Conservation (phyloP, 2,329 filamentous ascomycete genomes). For the Verticillium isaacii region DNA sequence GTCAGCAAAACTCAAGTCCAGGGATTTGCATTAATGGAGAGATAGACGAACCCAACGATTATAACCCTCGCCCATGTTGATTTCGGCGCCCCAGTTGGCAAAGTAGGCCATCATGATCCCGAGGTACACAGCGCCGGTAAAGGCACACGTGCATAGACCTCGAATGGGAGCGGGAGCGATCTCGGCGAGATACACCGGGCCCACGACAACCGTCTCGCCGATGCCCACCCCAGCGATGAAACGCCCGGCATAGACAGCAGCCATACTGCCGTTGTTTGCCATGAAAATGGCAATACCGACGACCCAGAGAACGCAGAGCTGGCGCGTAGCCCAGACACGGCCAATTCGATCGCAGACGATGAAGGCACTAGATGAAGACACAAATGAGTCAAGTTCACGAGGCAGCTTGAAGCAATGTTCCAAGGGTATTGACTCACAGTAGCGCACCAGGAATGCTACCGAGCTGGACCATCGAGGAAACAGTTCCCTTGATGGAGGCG, state of each 20-base stretch:
- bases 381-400: not conserved
- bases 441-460: conserved; percentile 61
- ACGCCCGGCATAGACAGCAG: conserved; percentile 48
- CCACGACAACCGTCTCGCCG: conserved; percentile 53
- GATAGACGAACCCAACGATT: conserved; percentile 9
- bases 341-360: conserved; percentile 44
- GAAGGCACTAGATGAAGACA: conserved; percentile 31
- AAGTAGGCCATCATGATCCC: conserved; percentile 69
- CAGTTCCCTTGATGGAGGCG: conserved; percentile 61
- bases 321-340: conserved; percentile 45
- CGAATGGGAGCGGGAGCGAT: conserved; percentile 58
- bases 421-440: conserved; percentile 16
- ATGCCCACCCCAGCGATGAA: conserved; percentile 52
- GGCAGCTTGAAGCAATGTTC: not conserved
- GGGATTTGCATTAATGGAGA: not conserved
- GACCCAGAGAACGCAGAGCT: conserved; percentile 43
- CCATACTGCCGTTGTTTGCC: conserved; percentile 35
- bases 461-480: conserved; percentile 68
- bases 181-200: conserved; percentile 40
- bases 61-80: conserved; percentile 31
- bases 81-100: conserved; percentile 49
- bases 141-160: conserved; percentile 55
- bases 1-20: conserved; percentile 11
- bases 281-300: conserved; percentile 44
- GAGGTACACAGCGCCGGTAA: conserved; percentile 45